These are phyloP conservation scores for Penicillium decumbens DNA, from an alignment of 2,329 filamentous ascomycete genomes.

Conservation along the genomic window DNA sequence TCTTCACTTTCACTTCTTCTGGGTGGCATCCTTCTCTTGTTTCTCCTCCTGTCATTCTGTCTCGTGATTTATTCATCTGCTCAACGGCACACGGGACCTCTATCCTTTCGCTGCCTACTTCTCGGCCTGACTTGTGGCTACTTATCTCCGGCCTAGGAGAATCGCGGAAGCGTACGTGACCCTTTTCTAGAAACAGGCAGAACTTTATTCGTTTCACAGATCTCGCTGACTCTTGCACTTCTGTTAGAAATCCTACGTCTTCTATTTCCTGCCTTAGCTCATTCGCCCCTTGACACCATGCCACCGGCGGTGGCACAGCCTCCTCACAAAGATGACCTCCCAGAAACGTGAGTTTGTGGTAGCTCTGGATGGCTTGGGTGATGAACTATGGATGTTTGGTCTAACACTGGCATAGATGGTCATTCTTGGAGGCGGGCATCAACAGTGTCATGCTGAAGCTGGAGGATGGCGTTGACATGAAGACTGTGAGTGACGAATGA, in stretches of 20 bases:
- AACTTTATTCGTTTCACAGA: background rate
- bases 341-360: constrained; percentile 53
- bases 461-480: constrained; percentile 88
- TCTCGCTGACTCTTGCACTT: background rate
- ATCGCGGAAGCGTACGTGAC: constrained; percentile 5
- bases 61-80: background rate
- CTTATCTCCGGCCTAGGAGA: constrained; percentile 5
- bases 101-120: background rate
- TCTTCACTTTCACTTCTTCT: constrained; percentile 4
- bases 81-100: background rate
- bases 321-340: constrained; percentile 55
- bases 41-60: background rate
- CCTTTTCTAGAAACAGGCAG: background rate
- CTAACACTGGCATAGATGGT: constrained; percentile 61
- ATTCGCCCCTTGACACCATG: constrained; percentile 26
- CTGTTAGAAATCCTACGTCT: background rate
- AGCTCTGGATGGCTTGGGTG: background rate
- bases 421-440: constrained; percentile 81
- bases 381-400: background rate
- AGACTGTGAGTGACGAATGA: constrained; percentile 54
- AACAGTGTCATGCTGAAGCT: constrained; percentile 90
- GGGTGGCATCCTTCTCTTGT: background rate
- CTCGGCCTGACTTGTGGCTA: constrained; percentile 17
- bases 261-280: background rate
- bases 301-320: constrained; percentile 40